phyloP scores from a whole-genome alignment of 257 asterid species.

The Rauvolfia tetraphylla region DNA sequence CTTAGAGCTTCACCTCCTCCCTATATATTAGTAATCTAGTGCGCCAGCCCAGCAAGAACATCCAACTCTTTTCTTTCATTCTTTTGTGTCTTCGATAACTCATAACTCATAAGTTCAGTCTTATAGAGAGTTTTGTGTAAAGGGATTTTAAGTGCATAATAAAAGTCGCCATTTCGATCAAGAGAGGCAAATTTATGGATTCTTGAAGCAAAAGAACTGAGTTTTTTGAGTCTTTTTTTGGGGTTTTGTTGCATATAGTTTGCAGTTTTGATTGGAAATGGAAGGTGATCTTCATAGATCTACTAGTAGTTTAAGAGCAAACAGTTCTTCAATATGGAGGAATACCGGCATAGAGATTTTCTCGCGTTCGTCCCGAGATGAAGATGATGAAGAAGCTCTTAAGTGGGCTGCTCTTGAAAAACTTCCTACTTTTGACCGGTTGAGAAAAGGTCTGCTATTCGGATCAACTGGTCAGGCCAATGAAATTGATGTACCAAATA shows the following conservation, averaged over 20 bases:
- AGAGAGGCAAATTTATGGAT: not conserved
- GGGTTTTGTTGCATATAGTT: not conserved
- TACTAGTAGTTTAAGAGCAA: constrained; percentile 32
- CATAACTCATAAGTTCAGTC: not conserved
- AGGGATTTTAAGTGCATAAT: not conserved
- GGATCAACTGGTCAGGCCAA: constrained; percentile 50
- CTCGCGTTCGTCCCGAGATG: constrained; percentile 49
- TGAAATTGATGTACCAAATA: constrained; percentile 43
- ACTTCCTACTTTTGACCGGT: constrained; percentile 62
- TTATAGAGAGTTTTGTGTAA: not conserved
- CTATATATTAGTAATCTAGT: not conserved
- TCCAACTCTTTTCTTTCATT: not conserved
- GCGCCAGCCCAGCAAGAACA: not conserved
- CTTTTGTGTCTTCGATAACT: not conserved
- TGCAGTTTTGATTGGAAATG: not conserved
- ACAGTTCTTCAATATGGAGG: constrained; percentile 50
- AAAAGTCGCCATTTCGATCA: constrained; percentile 1
- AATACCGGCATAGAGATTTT: constrained; percentile 41
- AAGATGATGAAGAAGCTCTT: constrained; percentile 69
- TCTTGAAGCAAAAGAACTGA: not conserved
- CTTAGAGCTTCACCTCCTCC: not conserved
- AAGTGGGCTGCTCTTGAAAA: constrained; percentile 71
- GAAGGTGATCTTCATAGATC: constrained; percentile 15
- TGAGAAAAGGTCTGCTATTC: constrained; percentile 54
- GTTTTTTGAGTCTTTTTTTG: too few relatives aligned